Conservation (phyloP, 805 yeast genomes). For the Candida pini region DNA sequence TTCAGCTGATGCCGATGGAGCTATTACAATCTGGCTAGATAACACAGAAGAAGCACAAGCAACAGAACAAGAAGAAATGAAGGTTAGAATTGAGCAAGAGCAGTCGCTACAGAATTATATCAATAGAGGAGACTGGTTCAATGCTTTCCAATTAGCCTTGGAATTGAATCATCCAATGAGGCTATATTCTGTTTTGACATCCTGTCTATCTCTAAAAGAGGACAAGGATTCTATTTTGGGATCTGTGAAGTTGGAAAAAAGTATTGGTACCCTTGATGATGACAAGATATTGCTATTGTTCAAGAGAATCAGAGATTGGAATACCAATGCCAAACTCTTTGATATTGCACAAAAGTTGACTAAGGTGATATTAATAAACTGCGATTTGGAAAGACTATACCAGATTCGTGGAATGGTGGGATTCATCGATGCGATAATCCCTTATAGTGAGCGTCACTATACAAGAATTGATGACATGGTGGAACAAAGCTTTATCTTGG, state of each 20-base stretch:
- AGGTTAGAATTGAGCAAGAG: conserved; percentile 71
- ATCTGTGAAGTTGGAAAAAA: conserved; percentile 53
- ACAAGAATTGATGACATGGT: conserved; percentile 69
- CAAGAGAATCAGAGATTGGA: conserved; percentile 89
- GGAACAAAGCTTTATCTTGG: conserved; percentile 81
- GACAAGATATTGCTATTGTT: conserved; percentile 59
- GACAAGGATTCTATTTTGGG: conserved; percentile 51
- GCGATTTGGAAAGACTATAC: conserved; percentile 49
- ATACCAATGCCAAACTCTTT: conserved; percentile 78
- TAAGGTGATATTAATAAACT: conserved; percentile 53
- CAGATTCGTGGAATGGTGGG: conserved; percentile 64
- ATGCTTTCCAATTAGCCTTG: conserved; percentile 82
- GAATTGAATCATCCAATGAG: conserved; percentile 88
- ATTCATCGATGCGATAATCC: conserved; percentile 69
- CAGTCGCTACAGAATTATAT: conserved; percentile 79
- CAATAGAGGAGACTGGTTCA: conserved; percentile 70
- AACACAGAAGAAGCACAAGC: conserved; percentile 68
- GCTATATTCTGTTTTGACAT: conserved; percentile 68
- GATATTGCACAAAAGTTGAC: conserved; percentile 75
- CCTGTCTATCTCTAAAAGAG: conserved; percentile 46
- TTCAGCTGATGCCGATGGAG: conserved; percentile 94
- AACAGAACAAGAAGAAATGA: conserved; percentile 48
- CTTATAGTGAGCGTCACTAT: conserved; percentile 86
- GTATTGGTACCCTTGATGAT: conserved; percentile 50
- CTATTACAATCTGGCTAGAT: conserved; percentile 84